phyloP scores from a whole-genome alignment of 108 stramenopile species.

The Nitzschia sp. region DNA sequence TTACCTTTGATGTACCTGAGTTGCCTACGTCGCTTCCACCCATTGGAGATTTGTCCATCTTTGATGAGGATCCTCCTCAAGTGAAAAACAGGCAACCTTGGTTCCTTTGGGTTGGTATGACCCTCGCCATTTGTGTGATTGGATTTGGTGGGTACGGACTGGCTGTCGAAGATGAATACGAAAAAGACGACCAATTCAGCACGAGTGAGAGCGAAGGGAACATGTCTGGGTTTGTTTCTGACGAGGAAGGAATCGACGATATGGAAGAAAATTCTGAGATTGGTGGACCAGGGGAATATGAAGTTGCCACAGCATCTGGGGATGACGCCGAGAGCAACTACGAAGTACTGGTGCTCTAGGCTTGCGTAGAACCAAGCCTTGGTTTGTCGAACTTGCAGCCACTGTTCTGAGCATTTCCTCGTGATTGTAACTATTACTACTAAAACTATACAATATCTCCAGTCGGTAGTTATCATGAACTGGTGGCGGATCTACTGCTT shows the following conservation, averaged over 20 bases:
- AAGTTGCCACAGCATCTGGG: not conserved
- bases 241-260: conserved; percentile 3
- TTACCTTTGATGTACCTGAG: conserved; percentile 18
- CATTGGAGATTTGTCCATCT: conserved; percentile 16
- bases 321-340: conserved; percentile 10
- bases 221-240: not conserved
- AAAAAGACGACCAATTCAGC: conserved; percentile 23
- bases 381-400: no score
- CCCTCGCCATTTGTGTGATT: not conserved
- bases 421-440: no score
- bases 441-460: no score
- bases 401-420: no score
- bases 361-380: no score
- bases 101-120: conserved; percentile 29
- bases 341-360: conserved; percentile 20
- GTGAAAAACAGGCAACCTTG: conserved; percentile 19
- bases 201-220: conserved; percentile 17
- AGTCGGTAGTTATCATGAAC: no score
- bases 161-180: not conserved
- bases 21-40: conserved; percentile 16
- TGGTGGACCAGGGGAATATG: not conserved
- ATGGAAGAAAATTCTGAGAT: no score
- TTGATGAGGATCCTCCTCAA: conserved; percentile 12
- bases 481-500: no score
- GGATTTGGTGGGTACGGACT: not conserved